phyloP scores from a whole-genome alignment of 1,139 yeast species.

The Protomyces inouyei region DNA sequence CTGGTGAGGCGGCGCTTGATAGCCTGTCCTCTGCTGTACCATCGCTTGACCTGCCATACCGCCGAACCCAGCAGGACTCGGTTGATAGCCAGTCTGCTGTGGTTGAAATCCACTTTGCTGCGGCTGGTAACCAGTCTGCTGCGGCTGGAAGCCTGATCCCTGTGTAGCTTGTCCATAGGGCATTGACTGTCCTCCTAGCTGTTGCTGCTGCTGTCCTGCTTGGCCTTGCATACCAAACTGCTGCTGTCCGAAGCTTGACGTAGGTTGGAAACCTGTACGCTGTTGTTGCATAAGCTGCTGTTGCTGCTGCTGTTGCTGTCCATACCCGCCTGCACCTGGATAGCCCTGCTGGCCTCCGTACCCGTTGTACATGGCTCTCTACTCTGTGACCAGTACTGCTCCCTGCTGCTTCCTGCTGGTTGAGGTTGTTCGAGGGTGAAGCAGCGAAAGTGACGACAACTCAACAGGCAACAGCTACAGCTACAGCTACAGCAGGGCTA shows the following conservation, averaged over 20 bases:
- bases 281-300: conserved; percentile 18
- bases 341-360: conserved; percentile 13
- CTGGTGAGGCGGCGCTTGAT: conserved; percentile 22
- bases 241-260: background rate
- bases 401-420: too few relatives aligned
- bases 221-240: background rate
- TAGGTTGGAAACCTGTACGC: conserved; percentile 24
- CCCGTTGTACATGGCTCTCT: conserved; percentile 9
- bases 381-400: background rate
- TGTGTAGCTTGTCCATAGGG: conserved; percentile 39
- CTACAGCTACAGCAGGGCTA: too few relatives aligned
- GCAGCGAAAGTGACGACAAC: too few relatives aligned
- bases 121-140: background rate
- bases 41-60: background rate
- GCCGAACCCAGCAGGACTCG: background rate
- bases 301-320: conserved; percentile 1
- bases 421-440: too few relatives aligned
- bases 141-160: conserved; percentile 36
- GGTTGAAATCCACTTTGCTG: conserved; percentile 30
- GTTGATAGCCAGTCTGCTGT: conserved; percentile 39
- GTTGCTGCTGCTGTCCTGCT: conserved; percentile 6
- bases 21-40: conserved; percentile 36
- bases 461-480: too few relatives aligned
- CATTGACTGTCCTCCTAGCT: conserved; percentile 34
- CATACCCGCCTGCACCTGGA: background rate